These are phyloP conservation scores for Phaffia rhodozyma DNA, from an alignment of 1,284 basidiomycete genomes.

Conservation along the genomic window DNA sequence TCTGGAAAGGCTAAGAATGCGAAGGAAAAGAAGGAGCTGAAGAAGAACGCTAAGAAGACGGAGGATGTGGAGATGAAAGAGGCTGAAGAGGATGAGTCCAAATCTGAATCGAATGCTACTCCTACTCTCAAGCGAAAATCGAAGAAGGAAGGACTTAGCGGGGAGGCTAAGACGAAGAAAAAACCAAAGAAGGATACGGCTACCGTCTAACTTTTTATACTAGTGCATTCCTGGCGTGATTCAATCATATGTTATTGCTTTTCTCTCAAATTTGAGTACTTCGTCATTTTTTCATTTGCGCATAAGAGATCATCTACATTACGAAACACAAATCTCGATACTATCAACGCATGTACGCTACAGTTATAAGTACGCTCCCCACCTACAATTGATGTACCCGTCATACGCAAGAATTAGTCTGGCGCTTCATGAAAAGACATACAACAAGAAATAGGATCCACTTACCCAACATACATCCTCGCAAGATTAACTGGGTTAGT, in stretches of 20 bases:
- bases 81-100: constrained; percentile 12
- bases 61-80: constrained; percentile 16
- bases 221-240: neutral
- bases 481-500: constrained; percentile 62
- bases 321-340: neutral
- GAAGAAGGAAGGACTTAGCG: constrained; percentile 19
- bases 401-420: neutral
- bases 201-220: neutral
- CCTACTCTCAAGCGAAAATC: constrained; percentile 15
- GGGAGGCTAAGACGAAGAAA: constrained; percentile 19
- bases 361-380: no score
- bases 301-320: no score
- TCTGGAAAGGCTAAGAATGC: constrained; percentile 12
- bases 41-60: constrained; percentile 30
- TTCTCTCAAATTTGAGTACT: no score
- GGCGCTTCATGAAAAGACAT: neutral
- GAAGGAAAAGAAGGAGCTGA: constrained; percentile 46
- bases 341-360: neutral
- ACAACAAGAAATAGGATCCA: neutral
- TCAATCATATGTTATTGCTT: no score
- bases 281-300: no score
- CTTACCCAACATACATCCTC: constrained; percentile 29
- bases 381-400: no score
- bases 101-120: neutral
- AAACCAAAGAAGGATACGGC: constrained; percentile 19